Percentiles rank a stretch among this genome's conserved stretches.
phyloP scores from a whole-genome alignment of 1,284 basidiomycete species.

The Moesziomyces antarcticus region DNA sequence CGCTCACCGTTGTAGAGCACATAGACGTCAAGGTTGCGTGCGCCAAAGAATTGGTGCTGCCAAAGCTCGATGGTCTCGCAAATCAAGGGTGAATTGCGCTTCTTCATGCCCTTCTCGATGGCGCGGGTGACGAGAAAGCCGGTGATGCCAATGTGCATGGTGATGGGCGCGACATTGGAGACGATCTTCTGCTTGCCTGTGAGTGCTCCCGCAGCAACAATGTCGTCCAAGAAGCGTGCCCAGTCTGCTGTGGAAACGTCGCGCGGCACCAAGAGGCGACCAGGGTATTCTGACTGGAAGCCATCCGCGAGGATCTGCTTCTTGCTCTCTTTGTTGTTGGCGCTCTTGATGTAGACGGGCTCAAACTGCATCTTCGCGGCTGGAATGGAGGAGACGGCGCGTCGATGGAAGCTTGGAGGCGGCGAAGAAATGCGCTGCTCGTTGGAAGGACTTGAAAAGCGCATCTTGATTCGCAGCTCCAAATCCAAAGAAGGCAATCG shows the following conservation, averaged over 20 bases:
- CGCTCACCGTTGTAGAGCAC: constrained; percentile 7
- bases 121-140: constrained; percentile 26
- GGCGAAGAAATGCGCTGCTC: constrained; percentile 6
- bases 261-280: constrained; percentile 12
- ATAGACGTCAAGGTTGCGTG: constrained; percentile 24
- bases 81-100: constrained; percentile 9
- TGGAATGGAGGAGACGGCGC: not conserved
- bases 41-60: constrained; percentile 26
- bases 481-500: constrained; percentile 6
- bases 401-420: constrained; percentile 20
- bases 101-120: constrained; percentile 18
- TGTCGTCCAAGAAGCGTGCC: constrained; percentile 22
- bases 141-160: constrained; percentile 15
- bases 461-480: constrained; percentile 24
- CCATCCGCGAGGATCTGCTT: constrained; percentile 25
- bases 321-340: constrained; percentile 5
- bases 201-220: constrained; percentile 17
- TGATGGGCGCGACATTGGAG: constrained; percentile 20
- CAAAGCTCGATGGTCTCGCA: constrained; percentile 19
- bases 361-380: not conserved
- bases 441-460: constrained; percentile 27
- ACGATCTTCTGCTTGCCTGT: constrained; percentile 12
- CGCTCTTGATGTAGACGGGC: constrained; percentile 14
- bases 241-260: constrained; percentile 30
- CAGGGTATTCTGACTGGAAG: constrained; percentile 20